Conservation (phyloP, 202 grass and related monocot species). For the Hordeum pubiflorum region DNA sequence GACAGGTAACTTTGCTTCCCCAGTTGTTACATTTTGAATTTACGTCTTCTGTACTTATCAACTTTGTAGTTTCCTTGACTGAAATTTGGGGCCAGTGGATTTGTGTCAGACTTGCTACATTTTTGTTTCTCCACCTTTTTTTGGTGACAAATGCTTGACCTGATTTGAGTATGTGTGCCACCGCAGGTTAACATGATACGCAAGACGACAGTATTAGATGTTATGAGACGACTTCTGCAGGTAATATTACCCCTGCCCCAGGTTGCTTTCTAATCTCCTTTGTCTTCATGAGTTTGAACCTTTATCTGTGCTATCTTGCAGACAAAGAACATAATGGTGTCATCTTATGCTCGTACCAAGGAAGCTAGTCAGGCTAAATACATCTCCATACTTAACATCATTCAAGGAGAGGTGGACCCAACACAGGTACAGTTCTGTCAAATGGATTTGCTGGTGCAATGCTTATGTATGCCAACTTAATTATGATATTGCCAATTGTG, state of each 20-base stretch:
- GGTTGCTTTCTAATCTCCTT: background rate
- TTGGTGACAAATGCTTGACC: background rate
- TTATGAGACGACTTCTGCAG: constrained; percentile 98
- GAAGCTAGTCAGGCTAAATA: constrained; percentile 99
- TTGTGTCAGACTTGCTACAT: background rate
- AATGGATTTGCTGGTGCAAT: background rate
- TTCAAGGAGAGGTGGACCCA: constrained; percentile 97
- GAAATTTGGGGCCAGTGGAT: constrained; percentile 10
- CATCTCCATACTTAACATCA: constrained; percentile 98
- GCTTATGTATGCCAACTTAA: background rate
- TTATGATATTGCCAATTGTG: background rate
- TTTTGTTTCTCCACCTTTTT: background rate
- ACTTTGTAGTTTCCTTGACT: constrained; percentile 1
- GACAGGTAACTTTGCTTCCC: constrained; percentile 69
- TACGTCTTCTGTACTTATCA: background rate
- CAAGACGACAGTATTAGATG: constrained; percentile 88
- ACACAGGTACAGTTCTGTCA: constrained; percentile 64
- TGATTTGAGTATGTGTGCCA: constrained; percentile 25
- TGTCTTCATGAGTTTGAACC: background rate
- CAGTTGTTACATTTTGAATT: constrained; percentile 12
- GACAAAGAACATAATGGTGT: constrained; percentile 99
- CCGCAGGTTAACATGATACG: constrained; percentile 97
- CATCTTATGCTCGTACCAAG: constrained; percentile 94
- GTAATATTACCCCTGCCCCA: constrained; percentile 7
- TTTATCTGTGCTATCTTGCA: constrained; percentile 32